Conservation (phyloP, 768 basidiomycete genomes). For the Rhodotorula graminis region DNA sequence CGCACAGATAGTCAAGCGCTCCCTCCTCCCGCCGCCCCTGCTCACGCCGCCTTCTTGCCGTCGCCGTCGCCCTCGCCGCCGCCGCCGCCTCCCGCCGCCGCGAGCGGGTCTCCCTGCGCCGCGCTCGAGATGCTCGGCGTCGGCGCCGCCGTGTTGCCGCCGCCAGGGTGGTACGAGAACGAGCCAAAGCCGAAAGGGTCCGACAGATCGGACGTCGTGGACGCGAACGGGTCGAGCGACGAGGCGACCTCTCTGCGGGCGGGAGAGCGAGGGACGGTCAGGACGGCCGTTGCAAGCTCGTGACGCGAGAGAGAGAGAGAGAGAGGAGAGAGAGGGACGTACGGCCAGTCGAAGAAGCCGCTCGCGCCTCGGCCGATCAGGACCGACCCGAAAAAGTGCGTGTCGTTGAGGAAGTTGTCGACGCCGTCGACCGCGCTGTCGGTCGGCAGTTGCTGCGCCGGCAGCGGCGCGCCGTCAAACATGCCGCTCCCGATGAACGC, state of each 20-base stretch:
- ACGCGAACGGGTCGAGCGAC: background rate
- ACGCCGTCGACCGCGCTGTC: background rate
- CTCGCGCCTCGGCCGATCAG: slow-evolving; percentile 20
- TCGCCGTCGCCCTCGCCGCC: background rate
- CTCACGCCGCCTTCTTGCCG: background rate
- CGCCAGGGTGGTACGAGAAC: slow-evolving; percentile 3
- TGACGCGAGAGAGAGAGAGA: background rate
- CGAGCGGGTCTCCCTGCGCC: background rate
- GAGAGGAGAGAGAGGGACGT: background rate
- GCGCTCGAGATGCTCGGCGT: background rate
- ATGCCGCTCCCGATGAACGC: slow-evolving; percentile 6
- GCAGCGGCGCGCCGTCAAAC: slow-evolving; percentile 3
- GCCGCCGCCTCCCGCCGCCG: background rate
- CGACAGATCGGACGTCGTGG: background rate
- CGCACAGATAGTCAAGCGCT: too few species aligned
- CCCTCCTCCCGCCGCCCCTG: too few species aligned
- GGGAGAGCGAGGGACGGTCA: background rate
- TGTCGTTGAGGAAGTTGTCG: slow-evolving; percentile 26
- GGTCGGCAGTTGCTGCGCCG: background rate
- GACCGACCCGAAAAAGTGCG: slow-evolving; percentile 24
- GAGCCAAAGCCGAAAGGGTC: background rate
- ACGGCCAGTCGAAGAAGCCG: slow-evolving; percentile 28
- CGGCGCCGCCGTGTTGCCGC: background rate
- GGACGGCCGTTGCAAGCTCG: too few species aligned
- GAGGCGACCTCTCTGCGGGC: background rate